Conservation (phyloP, 2,329 filamentous ascomycete genomes). For the Sporothrix brasiliensis region DNA sequence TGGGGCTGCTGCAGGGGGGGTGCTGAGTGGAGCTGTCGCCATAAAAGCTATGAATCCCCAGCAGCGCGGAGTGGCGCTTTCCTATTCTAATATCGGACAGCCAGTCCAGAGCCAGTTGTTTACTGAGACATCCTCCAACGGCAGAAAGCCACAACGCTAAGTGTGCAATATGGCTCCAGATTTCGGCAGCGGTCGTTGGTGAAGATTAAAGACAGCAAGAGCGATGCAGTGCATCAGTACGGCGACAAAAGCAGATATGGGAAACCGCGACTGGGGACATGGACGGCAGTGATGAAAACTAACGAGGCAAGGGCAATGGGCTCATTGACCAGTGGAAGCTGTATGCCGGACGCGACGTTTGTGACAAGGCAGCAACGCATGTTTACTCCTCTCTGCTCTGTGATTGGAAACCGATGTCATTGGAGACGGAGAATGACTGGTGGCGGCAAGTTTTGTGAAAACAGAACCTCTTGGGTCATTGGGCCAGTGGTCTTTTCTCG, state of each 20-base stretch:
- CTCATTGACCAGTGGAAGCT: not conserved
- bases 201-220: not conserved
- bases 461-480: not conserved
- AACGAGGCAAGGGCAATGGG: not conserved
- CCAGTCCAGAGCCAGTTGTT: not conserved
- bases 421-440: conserved; percentile 13
- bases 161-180: not conserved
- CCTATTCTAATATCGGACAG: not conserved
- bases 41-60: conserved; percentile 10
- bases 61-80: not conserved
- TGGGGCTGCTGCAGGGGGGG: conserved; percentile 3
- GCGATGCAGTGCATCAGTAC: not conserved
- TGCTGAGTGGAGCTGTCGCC: not conserved
- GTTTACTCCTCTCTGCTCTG: conserved; percentile 22
- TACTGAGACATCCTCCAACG: conserved; percentile 4
- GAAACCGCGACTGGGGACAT: not conserved
- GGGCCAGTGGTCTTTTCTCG: not conserved
- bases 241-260: not conserved
- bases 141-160: not conserved
- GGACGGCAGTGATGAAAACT: not conserved
- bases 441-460: not conserved
- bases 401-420: conserved; percentile 16
- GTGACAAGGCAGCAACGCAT: conserved; percentile 27
- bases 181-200: conserved; percentile 7
- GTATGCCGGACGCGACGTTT: conserved; percentile 12